Evolutionary conservation across 2,329 filamentous ascomycete species (phyloP), one percentile per base, ranked within the genome.

Genomic region (Pseudogymnoascus pannorum): DNA sequence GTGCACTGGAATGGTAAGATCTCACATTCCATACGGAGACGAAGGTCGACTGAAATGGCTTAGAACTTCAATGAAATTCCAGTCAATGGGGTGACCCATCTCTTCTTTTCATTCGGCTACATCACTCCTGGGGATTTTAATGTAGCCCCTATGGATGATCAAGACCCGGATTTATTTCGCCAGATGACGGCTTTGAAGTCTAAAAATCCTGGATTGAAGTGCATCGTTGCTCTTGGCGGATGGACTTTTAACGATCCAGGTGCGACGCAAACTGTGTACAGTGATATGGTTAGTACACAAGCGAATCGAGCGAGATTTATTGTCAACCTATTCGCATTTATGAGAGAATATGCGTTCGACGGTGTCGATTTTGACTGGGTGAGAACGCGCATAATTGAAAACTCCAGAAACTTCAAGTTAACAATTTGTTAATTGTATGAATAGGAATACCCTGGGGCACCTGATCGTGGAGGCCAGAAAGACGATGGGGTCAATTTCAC

Each of bases 281-380:
- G 67, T 1, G 64, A 74, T 24, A 70, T 77, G 63, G 70, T 68
- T 9, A 68, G 63, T 26, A 66, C 63, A 4, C 38, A 67, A 14
- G 60, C 61, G 2, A 73, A 70, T 20, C 69, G 71, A 16, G 44
- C 62, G 0, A 66, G 63, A 1, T 80, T 79, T 63, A 70, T 75
- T 60, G 61, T 67, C 1, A 72, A 68, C 0, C 64, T 78, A 0
- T 61, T 74, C 3, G 59, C 62, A 1, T 79, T 80, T 64, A 68
- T 79, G 63, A 38, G 65, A 4, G 71, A 68, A 6, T 78, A 77
- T 64, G 69, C 69, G 2, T 77, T 79, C 51, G 73, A 75, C 62
- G 76, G 75, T 4, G 68, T 77, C 1, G 76, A 79, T 59, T 65
- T 79, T 18, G 74, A 79, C 63, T 79, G 76, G 77, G 26, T 18